These are phyloP conservation scores for Myrica gale DNA, from an alignment of 306 rosid species.

Conservation along the genomic window DNA sequence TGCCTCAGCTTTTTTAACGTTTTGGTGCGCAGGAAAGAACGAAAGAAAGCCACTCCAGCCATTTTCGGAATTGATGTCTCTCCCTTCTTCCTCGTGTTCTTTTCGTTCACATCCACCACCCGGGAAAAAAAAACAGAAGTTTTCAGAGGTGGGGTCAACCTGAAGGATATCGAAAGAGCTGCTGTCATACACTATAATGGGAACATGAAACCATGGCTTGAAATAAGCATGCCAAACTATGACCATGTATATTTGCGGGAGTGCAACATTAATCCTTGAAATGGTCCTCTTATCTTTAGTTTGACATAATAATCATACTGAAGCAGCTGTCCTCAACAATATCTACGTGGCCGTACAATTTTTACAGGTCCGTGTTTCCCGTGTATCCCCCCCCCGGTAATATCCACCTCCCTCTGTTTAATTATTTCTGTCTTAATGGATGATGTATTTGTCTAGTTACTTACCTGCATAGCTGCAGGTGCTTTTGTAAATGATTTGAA, in stretches of 20 bases:
- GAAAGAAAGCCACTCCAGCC: too few relatives aligned
- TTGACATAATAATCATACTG: background rate
- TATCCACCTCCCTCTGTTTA: slow-evolving; percentile 37
- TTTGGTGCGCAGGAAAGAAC: too few relatives aligned
- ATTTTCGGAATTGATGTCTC: too few relatives aligned
- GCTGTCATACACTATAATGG: slow-evolving; percentile 92
- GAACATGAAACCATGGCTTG: slow-evolving; percentile 97
- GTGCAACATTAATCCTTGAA: slow-evolving; percentile 86
- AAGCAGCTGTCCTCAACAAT: slow-evolving; percentile 28
- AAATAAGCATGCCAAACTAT: slow-evolving; percentile 86
- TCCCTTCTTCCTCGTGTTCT: too few relatives aligned
- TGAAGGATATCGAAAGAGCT: slow-evolving; percentile 67
- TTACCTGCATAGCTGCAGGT: slow-evolving; percentile 32
- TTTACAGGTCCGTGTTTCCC: slow-evolving; percentile 36
- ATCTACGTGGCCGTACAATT: slow-evolving; percentile 34
- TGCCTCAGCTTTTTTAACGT: too few relatives aligned
- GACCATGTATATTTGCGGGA: slow-evolving; percentile 67
- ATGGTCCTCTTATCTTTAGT: slow-evolving; percentile 18
- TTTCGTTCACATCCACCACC: too few relatives aligned
- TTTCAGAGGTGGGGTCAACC: too few relatives aligned
- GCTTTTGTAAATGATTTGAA: slow-evolving; percentile 41
- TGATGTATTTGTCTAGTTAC: slow-evolving; percentile 9
- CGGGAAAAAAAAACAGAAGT: too few relatives aligned
- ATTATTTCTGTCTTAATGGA: slow-evolving; percentile 48
- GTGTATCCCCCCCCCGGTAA: slow-evolving; percentile 38